Evolutionary conservation across 306 rosid species (phyloP), one percentile per base, ranked within the genome.

Genomic region (Cucurbita ficifolia): DNA sequence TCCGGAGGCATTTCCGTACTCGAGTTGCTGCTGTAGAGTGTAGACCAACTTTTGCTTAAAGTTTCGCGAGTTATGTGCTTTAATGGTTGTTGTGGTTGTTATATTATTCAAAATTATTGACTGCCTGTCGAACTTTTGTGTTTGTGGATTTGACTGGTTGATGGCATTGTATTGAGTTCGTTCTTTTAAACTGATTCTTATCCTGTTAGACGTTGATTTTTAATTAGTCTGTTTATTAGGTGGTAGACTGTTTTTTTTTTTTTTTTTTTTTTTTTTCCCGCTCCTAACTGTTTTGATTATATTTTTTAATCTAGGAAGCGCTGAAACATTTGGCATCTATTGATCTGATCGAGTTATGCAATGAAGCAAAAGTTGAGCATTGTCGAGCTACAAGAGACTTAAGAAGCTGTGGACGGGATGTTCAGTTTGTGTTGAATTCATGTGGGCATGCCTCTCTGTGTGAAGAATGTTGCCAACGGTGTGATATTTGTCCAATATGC

Each of bases 301-400:
- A 72, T 59, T 76, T 62, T 59, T 64, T 35, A 74, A 81, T 85
- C 64, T 87, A 95, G 99, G 96, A 85, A 69, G 87, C 99, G 69
- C 78, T 95, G 86, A 92, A 82, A 78, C 92, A 81, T 79, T 81
- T 95, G 84, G 99, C 99, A 72, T 81, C 96, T 10, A 83, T 89
- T 79, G 93, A 95, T 82, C 88, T 89, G 54, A 83, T 82, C 80
- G 96, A 91, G 58, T 80, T 95, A 81, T 91, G 99, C 75, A 90
- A 91, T 76, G 96, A 95, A 82, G 95, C 99, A 52, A 95, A 88
- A 85, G 87, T 95, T 65, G 99, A 95, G 83, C 83, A 76, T 49
- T 95, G 99, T 81, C 91, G 99, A 38, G 99, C 99, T 50, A 91
- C 97, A 18, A 85, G 99, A 80, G 99, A 95, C 84, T 84, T 95